Evolutionary conservation across 306 rosid species (phyloP).

Genomic region (Lupinus albus): DNA sequence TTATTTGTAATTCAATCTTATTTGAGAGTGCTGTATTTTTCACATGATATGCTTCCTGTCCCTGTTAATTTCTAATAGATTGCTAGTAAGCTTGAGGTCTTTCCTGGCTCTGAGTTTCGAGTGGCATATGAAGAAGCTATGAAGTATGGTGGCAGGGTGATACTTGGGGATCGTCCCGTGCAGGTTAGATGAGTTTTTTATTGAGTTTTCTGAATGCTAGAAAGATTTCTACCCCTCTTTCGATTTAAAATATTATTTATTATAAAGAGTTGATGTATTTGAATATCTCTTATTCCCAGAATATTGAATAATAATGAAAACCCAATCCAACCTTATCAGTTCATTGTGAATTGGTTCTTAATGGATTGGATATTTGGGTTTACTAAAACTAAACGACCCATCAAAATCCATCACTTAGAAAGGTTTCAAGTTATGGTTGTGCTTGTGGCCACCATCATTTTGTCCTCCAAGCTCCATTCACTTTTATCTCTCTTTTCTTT

Average conservation of each 20-base stretch:
- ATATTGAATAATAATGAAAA: neutral
- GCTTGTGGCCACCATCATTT: no score
- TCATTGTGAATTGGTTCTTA: no score
- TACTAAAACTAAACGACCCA: no score
- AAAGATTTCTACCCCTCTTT: neutral
- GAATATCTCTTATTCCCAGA: neutral
- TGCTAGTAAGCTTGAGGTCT: constrained; percentile 84
- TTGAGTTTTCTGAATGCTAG: neutral
- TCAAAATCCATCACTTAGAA: no score
- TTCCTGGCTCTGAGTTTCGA: constrained; percentile 94
- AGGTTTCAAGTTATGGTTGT: no score
- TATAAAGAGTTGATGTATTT: constrained; percentile 1
- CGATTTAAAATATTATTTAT: constrained; percentile 2
- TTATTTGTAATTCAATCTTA: constrained; percentile 21
- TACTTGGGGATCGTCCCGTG: constrained; percentile 97
- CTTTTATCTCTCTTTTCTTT: no score
- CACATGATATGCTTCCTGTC: constrained; percentile 12
- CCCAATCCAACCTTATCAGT: no score
- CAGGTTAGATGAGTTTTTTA: constrained; percentile 60
- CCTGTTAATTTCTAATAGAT: constrained; percentile 53
- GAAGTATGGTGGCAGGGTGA: constrained; percentile 89
- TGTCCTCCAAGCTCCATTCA: no score
- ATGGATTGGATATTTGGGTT: no score
- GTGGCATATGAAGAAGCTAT: constrained; percentile 93
- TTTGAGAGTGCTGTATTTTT: constrained; percentile 30